A percentile compares a stretch with the other conserved stretches of the same genome.
These are phyloP conservation scores for Solanum chacoense DNA, from an alignment of 305 asterid genomes.

Conservation along the genomic window DNA sequence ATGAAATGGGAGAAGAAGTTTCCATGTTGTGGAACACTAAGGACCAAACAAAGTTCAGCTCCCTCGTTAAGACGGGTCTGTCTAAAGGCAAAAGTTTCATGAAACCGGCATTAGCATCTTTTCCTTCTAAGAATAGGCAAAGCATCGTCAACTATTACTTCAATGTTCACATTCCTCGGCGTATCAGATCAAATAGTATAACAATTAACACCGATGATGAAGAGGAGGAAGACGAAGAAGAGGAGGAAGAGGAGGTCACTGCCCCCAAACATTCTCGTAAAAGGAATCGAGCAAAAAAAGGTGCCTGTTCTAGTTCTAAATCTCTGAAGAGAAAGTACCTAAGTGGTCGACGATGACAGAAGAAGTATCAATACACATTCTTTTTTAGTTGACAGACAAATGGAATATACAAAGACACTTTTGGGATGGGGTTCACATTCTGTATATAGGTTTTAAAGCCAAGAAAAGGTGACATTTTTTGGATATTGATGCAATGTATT, in stretches of 20 bases:
- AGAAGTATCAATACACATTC: neutral
- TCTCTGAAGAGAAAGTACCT: neutral
- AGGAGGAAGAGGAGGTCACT: neutral
- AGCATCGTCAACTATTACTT: conserved; percentile 18
- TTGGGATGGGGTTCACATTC: neutral
- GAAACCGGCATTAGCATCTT: conserved; percentile 12
- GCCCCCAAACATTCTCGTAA: neutral
- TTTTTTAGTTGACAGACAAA: neutral
- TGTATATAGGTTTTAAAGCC: neutral
- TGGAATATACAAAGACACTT: neutral
- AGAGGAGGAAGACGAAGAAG: neutral
- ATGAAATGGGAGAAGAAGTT: conserved; percentile 18
- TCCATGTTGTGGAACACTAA: conserved; percentile 5
- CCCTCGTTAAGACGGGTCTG: conserved; percentile 1
- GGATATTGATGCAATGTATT: neutral
- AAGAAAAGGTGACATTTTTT: neutral
- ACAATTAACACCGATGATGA: conserved; percentile 19
- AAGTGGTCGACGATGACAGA: neutral
- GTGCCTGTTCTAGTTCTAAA: neutral
- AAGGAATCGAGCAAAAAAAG: neutral
- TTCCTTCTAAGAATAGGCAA: conserved; percentile 3
- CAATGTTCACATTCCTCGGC: conserved; percentile 16
- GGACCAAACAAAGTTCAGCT: conserved; percentile 10
- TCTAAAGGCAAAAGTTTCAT: neutral
- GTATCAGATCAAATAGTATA: neutral